phyloP scores from a whole-genome alignment of 257 asterid genomes.

The Nicotiana knightiana region DNA sequence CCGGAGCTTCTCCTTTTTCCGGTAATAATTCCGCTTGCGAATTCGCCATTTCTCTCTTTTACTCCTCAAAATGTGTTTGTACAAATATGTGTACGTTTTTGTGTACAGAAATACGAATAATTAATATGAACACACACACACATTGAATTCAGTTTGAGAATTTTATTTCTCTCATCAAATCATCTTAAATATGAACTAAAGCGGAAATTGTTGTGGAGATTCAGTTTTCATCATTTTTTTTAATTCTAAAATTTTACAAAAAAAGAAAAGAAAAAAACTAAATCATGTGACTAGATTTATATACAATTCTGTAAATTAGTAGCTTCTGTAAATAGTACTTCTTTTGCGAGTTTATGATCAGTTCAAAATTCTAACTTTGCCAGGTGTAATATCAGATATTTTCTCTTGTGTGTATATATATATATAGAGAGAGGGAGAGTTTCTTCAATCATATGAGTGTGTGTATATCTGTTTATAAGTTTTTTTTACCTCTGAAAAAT shows the following conservation, averaged over 20 bases:
- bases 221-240: neutral
- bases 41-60: neutral
- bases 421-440: neutral
- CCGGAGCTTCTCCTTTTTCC: neutral
- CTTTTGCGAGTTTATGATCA: neutral
- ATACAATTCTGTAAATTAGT: neutral
- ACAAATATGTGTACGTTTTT: no score
- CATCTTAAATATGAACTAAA: no score
- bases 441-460: neutral
- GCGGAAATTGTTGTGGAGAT: neutral
- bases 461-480: neutral
- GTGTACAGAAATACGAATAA: no score
- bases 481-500: neutral
- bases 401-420: no score
- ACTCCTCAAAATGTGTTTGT: no score
- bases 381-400: neutral
- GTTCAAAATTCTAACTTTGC: neutral
- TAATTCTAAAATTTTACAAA: no score
- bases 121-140: no score
- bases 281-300: neutral
- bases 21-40: neutral
- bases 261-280: no score
- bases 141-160: no score
- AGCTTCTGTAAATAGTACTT: neutral
- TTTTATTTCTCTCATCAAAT: no score